Evolutionary conservation across 495 filamentous ascomycete species (phyloP).

Genomic region (Lophiotrema nucula): DNA sequence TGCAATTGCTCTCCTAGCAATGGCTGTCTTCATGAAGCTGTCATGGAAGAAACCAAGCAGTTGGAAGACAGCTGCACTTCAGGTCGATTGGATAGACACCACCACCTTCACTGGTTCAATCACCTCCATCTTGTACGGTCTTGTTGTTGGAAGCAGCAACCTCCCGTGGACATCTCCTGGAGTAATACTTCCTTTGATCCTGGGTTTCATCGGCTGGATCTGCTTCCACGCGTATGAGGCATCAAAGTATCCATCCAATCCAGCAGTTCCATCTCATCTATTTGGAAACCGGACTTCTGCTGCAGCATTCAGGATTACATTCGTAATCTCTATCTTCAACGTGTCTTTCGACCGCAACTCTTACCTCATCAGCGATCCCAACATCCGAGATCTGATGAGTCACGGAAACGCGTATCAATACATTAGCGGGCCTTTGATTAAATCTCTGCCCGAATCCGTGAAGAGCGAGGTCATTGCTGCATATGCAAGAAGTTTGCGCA

Average conservation of each 20-base stretch:
- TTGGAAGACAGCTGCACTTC: neutral
- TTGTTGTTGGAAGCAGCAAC: neutral
- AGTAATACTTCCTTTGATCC: neutral
- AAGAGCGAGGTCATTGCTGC: neutral
- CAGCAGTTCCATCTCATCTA: neutral
- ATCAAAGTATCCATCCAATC: neutral
- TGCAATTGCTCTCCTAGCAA: neutral
- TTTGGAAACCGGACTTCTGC: constrained; percentile 4
- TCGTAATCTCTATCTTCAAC: neutral
- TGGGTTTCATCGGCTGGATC: neutral
- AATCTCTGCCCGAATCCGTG: too few species aligned
- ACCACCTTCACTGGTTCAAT: neutral
- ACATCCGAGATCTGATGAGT: too few species aligned
- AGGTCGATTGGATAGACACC: constrained; percentile 1
- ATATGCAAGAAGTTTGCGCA: neutral
- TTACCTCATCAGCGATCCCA: too few species aligned
- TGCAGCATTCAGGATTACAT: neutral
- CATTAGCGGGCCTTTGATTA: too few species aligned
- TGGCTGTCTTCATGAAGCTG: neutral
- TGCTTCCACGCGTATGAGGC: neutral
- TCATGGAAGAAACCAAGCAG: neutral
- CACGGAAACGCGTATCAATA: too few species aligned
- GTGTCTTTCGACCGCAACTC: neutral
- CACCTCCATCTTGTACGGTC: constrained; percentile 3
- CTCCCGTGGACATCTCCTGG: neutral